Percentiles rank a stretch among this genome's conserved stretches.
These are phyloP conservation scores for Neostapfia colusana DNA, from an alignment of 176 grass and related monocot genomes.

Conservation along the genomic window DNA sequence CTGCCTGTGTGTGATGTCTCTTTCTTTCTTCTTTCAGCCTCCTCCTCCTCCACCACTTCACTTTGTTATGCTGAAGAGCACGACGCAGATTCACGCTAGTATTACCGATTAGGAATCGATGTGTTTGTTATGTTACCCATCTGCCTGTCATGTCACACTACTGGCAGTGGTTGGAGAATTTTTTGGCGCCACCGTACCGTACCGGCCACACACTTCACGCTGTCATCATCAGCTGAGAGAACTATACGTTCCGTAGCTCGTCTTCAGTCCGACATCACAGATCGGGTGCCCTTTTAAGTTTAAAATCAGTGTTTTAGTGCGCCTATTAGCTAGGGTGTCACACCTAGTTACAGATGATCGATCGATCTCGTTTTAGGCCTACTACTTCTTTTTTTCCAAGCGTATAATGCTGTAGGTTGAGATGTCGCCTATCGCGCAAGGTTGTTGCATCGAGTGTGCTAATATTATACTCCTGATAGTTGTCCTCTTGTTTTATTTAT, in stretches of 20 bases:
- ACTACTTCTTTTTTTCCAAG: background rate
- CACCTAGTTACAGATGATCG: conserved; percentile 29
- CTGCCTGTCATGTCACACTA: background rate
- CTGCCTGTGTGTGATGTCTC: too few species aligned
- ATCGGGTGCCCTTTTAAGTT: conserved; percentile 20
- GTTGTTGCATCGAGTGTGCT: conserved; percentile 29
- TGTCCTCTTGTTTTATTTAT: too few species aligned
- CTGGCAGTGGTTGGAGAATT: background rate
- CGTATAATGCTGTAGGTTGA: conserved; percentile 43
- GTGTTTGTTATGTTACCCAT: background rate
- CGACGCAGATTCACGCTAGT: too few species aligned
- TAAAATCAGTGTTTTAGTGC: background rate
- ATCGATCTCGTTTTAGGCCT: background rate
- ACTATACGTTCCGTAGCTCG: conserved; percentile 8
- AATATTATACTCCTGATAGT: background rate
- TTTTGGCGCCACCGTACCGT: background rate
- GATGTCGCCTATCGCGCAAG: conserved; percentile 47
- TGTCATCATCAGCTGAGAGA: conserved; percentile 1
- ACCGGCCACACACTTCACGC: background rate
- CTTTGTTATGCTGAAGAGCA: too few species aligned
- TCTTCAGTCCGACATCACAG: conserved; percentile 24
- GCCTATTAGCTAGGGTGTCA: conserved; percentile 6
- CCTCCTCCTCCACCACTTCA: too few species aligned
- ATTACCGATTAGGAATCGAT: too few species aligned
- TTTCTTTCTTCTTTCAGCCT: too few species aligned